These are phyloP conservation scores for Yamadazyma taylorii DNA, from an alignment of 1,139 yeast genomes.

Conservation along the genomic window DNA sequence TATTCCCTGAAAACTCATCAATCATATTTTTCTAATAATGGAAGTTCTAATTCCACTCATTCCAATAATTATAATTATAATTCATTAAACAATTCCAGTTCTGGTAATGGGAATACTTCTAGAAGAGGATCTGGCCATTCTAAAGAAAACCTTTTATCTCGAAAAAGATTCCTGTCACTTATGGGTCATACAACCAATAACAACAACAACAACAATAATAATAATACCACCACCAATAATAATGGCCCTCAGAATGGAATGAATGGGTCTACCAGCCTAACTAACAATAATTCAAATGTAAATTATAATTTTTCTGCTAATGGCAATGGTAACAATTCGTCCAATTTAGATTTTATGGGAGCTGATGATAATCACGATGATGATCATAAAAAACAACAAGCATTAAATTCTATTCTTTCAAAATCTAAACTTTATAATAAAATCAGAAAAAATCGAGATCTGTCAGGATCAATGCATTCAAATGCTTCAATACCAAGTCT, in stretches of 20 bases:
- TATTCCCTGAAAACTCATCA: slow-evolving; percentile 20
- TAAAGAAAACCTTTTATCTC: slow-evolving; percentile 17
- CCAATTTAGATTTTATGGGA: neutral
- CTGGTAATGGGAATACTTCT: slow-evolving; percentile 4
- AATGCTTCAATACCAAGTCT: slow-evolving; percentile 18
- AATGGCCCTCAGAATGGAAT: slow-evolving; percentile 2
- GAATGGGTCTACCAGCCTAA: slow-evolving; percentile 3
- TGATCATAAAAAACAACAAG: slow-evolving; percentile 23
- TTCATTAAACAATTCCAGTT: slow-evolving; percentile 7
- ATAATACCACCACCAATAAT: slow-evolving; percentile 1
- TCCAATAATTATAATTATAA: slow-evolving; percentile 8
- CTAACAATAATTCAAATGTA: slow-evolving; percentile 4
- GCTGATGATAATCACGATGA: slow-evolving; percentile 12
- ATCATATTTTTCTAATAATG: slow-evolving; percentile 17
- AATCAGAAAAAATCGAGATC: slow-evolving; percentile 41
- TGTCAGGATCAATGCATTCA: slow-evolving; percentile 33
- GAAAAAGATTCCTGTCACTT: slow-evolving; percentile 29
- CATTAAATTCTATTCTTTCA: slow-evolving; percentile 32
- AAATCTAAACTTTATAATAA: slow-evolving; percentile 41
- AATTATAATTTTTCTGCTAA: slow-evolving; percentile 1
- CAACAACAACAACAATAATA: neutral
- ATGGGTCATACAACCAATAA: slow-evolving; percentile 13
- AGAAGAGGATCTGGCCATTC: slow-evolving; percentile 14
- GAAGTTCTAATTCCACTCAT: slow-evolving; percentile 10
- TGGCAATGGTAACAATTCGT: neutral